Evolutionary conservation across 352 stramenopile genomes (phyloP), one percentile per base, ranked within the genome.

Genomic region (Globisporangium nodosum): DNA sequence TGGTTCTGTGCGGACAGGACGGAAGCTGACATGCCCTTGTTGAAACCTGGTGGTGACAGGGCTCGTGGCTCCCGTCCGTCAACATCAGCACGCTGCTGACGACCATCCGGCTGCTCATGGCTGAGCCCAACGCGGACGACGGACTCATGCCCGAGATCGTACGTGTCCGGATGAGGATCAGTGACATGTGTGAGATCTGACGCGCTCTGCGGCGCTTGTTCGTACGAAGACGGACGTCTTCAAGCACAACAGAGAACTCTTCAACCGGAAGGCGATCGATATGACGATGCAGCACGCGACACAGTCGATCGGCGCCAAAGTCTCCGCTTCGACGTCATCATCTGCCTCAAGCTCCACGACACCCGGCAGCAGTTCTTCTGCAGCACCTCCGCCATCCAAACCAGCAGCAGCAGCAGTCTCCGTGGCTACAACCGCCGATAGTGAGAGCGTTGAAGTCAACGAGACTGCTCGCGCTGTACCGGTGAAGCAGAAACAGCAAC

Each of bases 61-160:
- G 89, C 11, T 96, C 87, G 24, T 97, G 89, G 89, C 72, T 91
- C 27, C 88, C 89, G n/a, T 96, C 85, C 1, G 89, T 97, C 30
- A 97, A 96, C 63, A 90, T 97, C 51, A 87, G 81, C 50, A 97
- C 88, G 18, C 64, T 97, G 55, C 66, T 97, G 27, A 96, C 89
- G 9, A 96, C 87, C 0, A 94, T 97, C 63, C 83, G 89, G 6
- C 63, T 96, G 59, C 73, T 97, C n/a, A 94, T 97, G 78, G 86
- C 80, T 12, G 85, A 96, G 58, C 88, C 89, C 9, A 97, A 97
- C 61, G 85, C 87, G 8, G 88, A 96, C 58, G 89, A 97, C 55
- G 87, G 89, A 0, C 68, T 97, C 49, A 96, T 96, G 85, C 81
- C 89, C 1, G 89, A 97, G 16, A 94, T 92, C 65, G 83, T 92